phyloP scores from a whole-genome alignment of 139 green algal species.

The Eudorina sp. region DNA sequence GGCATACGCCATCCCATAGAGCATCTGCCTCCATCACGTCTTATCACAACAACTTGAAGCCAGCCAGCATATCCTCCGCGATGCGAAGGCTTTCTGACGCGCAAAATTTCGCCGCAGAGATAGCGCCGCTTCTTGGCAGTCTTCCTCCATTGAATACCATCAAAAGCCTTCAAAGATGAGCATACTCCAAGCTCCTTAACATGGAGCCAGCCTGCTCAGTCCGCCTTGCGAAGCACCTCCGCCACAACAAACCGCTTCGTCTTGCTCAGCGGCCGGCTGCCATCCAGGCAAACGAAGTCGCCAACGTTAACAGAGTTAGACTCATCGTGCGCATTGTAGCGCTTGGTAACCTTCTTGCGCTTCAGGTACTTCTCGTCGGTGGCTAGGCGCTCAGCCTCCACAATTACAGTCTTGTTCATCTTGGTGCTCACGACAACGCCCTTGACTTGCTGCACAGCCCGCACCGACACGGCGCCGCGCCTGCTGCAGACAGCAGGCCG shows the following conservation, averaged over 20 bases:
- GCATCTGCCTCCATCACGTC: no score
- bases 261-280: constrained; percentile 70
- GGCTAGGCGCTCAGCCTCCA: constrained; percentile 63
- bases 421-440: constrained; percentile 63
- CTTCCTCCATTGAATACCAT: no score
- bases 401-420: constrained; percentile 64
- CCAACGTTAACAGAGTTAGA: constrained; percentile 48
- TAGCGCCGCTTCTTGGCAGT: neutral
- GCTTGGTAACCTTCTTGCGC: constrained; percentile 67
- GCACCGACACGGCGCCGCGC: constrained; percentile 49
- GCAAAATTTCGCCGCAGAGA: neutral
- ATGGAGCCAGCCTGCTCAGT: no score
- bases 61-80: neutral
- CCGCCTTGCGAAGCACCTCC: constrained; percentile 70
- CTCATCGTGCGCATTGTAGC: constrained; percentile 63
- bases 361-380: constrained; percentile 64
- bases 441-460: constrained; percentile 68
- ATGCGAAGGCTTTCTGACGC: neutral
- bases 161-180: no score
- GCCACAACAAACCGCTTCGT: constrained; percentile 71
- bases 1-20: no score
- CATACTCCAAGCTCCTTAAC: no score
- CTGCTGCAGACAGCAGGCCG: constrained; percentile 21
- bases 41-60: neutral
- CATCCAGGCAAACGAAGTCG: constrained; percentile 70